A percentile compares a stretch with the other conserved stretches of the same genome.
These are phyloP conservation scores for Backusella mclennaniae DNA, from an alignment of 192 early-diverging fungal genomes.

Conservation along the genomic window DNA sequence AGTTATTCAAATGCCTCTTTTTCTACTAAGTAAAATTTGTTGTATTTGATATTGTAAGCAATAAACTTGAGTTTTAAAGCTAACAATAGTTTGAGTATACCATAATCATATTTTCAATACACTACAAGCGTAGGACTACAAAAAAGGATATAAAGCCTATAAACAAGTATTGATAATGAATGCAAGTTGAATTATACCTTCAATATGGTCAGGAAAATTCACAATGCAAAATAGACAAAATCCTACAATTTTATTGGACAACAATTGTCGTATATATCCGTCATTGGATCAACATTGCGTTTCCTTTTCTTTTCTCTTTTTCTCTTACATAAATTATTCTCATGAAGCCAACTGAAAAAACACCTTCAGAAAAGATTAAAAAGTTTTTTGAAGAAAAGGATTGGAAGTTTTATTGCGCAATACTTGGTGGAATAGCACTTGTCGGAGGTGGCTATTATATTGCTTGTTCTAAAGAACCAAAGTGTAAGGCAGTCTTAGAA, in stretches of 20 bases:
- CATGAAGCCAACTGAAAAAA: not conserved
- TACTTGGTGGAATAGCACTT: constrained; percentile 54
- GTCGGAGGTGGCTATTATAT: constrained; percentile 70
- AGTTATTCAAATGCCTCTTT: too few relatives aligned
- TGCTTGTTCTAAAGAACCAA: not conserved
- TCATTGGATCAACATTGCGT: not conserved
- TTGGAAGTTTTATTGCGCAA: constrained; percentile 72
- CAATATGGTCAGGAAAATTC: too few relatives aligned
- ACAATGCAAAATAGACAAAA: not conserved
- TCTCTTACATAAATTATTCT: not conserved
- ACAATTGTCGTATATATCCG: not conserved
- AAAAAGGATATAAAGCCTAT: too few relatives aligned
- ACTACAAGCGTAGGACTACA: too few relatives aligned
- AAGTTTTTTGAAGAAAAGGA: constrained; percentile 56
- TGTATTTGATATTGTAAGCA: too few relatives aligned
- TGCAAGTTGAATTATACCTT: too few relatives aligned
- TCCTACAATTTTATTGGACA: not conserved
- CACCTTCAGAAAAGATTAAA: constrained; percentile 34
- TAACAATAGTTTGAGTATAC: too few relatives aligned
- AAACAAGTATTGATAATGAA: too few relatives aligned
- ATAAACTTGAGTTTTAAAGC: too few relatives aligned
- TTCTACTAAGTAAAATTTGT: too few relatives aligned
- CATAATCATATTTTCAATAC: too few relatives aligned
- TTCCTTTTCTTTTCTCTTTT: not conserved
- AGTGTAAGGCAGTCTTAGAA: not conserved